These are phyloP conservation scores for Curvularia lunata DNA, from an alignment of 2,329 filamentous ascomycete genomes.

Conservation along the genomic window DNA sequence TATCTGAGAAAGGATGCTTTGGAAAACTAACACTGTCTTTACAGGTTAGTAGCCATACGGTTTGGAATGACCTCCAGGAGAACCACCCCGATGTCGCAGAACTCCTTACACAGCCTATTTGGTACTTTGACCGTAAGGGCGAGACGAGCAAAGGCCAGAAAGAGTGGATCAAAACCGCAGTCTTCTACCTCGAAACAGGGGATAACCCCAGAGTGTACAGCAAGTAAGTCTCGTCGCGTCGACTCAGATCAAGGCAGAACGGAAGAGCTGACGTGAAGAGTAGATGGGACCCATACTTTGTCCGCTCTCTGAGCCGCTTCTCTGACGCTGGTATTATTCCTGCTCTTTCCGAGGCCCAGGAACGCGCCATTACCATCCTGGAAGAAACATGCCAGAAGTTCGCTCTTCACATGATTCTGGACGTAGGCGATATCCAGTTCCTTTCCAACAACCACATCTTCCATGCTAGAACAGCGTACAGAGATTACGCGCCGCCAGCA, in stretches of 20 bases:
- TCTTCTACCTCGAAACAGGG: constrained; percentile 78
- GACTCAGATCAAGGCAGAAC: background rate
- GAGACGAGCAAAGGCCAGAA: constrained; percentile 77
- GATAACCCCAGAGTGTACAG: constrained; percentile 72
- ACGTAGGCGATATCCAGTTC: constrained; percentile 89
- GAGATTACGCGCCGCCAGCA: constrained; percentile 69
- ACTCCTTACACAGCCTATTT: constrained; percentile 75
- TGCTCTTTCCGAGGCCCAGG: constrained; percentile 70
- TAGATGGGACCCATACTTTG: constrained; percentile 85
- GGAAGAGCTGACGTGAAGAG: constrained; percentile 14
- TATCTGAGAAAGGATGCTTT: too few relatives aligned
- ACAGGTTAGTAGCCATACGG: constrained; percentile 68
- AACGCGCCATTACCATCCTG: constrained; percentile 70
- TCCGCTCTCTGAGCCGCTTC: constrained; percentile 76
- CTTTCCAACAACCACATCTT: constrained; percentile 79
- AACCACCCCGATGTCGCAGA: constrained; percentile 81
- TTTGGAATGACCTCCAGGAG: constrained; percentile 79
- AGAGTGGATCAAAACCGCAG: constrained; percentile 72
- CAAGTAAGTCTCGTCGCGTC: constrained; percentile 60
- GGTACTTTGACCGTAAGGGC: constrained; percentile 93
- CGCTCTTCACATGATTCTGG: constrained; percentile 82
- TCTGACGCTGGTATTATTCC: constrained; percentile 76
- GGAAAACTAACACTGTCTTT: background rate
- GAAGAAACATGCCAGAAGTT: constrained; percentile 78
- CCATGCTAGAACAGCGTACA: constrained; percentile 83